Conservation (phyloP, 345 rosid genomes). For the Erysimum cheiranthoides region DNA sequence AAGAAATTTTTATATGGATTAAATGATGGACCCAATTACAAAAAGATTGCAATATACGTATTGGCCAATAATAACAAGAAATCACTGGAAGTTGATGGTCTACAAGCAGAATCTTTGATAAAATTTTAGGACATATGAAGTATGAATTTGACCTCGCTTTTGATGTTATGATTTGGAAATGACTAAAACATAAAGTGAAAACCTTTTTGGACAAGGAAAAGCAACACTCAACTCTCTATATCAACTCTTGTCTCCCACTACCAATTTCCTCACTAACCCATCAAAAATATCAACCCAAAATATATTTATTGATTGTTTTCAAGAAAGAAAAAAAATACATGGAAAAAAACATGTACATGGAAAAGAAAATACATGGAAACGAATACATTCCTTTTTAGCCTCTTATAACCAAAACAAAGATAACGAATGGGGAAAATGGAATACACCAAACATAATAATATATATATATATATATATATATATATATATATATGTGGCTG, state of each 20-base stretch:
- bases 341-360: no score
- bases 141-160: constrained; percentile 37
- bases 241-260: constrained; percentile 43
- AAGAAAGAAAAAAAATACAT: neutral
- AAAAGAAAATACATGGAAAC: neutral
- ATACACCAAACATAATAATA: neutral
- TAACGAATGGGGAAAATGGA: neutral
- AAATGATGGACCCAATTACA: constrained; percentile 5
- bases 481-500: no score
- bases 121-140: constrained; percentile 26
- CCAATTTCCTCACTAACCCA: constrained; percentile 2
- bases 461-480: no score
- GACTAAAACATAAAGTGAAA: constrained; percentile 40
- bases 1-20: neutral
- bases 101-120: constrained; percentile 34
- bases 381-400: neutral
- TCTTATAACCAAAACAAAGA: neutral
- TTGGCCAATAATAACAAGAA: constrained; percentile 18
- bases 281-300: constrained; percentile 1
- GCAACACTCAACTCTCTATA: constrained; percentile 38
- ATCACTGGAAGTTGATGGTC: constrained; percentile 44
- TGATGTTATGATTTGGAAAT: constrained; percentile 41
- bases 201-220: constrained; percentile 21
- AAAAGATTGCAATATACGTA: constrained; percentile 16
- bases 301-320: constrained; percentile 9